Evolutionary conservation across 495 filamentous ascomycete species (phyloP), one percentile per base, ranked within the genome.

Genomic region (Neurospora terricola): DNA sequence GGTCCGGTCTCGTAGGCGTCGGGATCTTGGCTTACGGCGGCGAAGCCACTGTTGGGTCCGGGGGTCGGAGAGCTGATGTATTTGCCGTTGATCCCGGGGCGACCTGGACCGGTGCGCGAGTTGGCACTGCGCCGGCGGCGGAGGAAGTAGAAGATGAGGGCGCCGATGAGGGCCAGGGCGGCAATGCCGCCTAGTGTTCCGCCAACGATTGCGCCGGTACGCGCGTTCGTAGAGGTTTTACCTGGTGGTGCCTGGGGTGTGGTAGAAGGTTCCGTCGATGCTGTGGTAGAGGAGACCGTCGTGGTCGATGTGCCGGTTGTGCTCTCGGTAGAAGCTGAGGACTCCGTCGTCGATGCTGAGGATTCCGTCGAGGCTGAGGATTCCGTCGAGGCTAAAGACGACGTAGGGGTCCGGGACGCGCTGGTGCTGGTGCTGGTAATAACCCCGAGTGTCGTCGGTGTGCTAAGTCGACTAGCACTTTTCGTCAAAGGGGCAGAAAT

Each of bases 171-270:
- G 66, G 80, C 73, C 0, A 83, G 72, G 9, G 80, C 80, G 12
- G 79, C 81, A 12, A 81, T 79, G 34, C 83, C 83, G 40, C 80
- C 78, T 37, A 85, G 78, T 40, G 81, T 80, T 45, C 84, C 85
- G 69, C 85, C 85, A 10, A 85, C 81, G 14, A 86, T 84, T 54
- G 82, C 82, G 7, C 82, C 84, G 7, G 78, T 81, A 14, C 81
- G 78, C 69, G 72, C 78, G 40, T 70, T 72, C 21, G 72, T 40
- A n/a, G 75, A 54, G 69, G 76, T 40, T 21, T 74, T 75, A 3
- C 73, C 43, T 12, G 74, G 54, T 34, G 62, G 72, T 40, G 66
- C 70, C 59, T 69, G 69, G 0, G 73, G 70, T 11, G 72, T 54
- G 6, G 68, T 75, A 27, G 43, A 54, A 42, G 71, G 30, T 70